Conservation (phyloP, 164 flowering plant species). For the Platanus orientalis region DNA sequence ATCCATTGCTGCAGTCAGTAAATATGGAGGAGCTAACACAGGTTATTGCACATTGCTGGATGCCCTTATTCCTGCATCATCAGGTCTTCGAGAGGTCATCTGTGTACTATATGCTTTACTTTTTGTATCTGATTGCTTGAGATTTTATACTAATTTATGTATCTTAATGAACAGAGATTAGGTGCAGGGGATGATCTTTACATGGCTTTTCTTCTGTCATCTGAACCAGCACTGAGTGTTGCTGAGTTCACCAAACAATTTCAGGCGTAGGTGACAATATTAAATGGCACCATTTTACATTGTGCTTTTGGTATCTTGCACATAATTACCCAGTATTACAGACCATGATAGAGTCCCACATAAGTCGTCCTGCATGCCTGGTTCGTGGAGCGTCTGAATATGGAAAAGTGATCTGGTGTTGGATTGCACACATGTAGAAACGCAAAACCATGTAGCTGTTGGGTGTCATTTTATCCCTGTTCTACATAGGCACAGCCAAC, state of each 20-base stretch:
- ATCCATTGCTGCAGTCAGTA: slow-evolving; percentile 78
- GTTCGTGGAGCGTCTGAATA: too few species aligned
- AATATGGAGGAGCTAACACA: slow-evolving; percentile 86
- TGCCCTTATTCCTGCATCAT: slow-evolving; percentile 87
- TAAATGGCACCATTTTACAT: too few species aligned
- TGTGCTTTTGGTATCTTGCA: too few species aligned
- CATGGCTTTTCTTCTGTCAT: slow-evolving; percentile 66
- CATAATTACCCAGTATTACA: too few species aligned
- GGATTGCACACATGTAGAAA: too few species aligned
- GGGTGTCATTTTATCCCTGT: too few species aligned
- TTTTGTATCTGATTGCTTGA: neutral
- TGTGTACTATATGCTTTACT: neutral
- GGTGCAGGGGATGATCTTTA: slow-evolving; percentile 64
- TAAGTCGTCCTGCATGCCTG: too few species aligned
- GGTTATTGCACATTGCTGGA: slow-evolving; percentile 90
- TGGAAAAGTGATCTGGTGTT: too few species aligned
- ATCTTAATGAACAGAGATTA: slow-evolving; percentile 47
- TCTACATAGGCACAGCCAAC: too few species aligned
- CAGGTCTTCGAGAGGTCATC: slow-evolving; percentile 65
- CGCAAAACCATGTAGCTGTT: too few species aligned
- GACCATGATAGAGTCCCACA: too few species aligned
- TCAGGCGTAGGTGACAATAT: slow-evolving; percentile 57
- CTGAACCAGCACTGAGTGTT: slow-evolving; percentile 82
- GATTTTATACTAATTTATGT: neutral
- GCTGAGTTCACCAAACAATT: slow-evolving; percentile 81